Conservation (phyloP, 129 eudicot species). For the Lactuca saligna region DNA sequence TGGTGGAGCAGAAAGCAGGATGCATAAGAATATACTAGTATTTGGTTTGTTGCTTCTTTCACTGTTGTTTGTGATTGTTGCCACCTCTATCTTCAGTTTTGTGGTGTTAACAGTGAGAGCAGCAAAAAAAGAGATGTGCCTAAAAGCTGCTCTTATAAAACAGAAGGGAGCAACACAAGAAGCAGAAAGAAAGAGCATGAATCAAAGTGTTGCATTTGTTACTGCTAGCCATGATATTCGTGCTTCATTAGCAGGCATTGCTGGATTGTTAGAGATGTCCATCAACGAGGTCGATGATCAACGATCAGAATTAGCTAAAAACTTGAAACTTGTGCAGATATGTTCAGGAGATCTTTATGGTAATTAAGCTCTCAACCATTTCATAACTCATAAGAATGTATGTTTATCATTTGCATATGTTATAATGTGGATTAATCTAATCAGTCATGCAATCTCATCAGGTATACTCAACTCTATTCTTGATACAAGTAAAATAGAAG, state of each 20-base stretch:
- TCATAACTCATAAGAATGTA: background rate
- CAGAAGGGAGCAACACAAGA: constrained; percentile 59
- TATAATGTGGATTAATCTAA: too few species aligned
- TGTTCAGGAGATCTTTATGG: constrained; percentile 55
- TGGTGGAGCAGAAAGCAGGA: constrained; percentile 21
- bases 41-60: constrained; percentile 32
- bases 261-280: constrained; percentile 50
- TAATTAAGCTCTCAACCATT: constrained; percentile 23
- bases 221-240: constrained; percentile 79
- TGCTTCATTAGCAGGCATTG: constrained; percentile 57
- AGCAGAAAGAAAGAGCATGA: constrained; percentile 61
- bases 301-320: constrained; percentile 42
- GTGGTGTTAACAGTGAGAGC: constrained; percentile 31
- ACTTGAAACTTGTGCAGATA: constrained; percentile 36
- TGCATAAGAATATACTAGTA: constrained; percentile 32
- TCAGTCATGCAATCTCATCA: background rate
- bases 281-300: constrained; percentile 26
- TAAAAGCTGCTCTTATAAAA: constrained; percentile 49
- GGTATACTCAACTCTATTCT: constrained; percentile 67
- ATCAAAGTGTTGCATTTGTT: constrained; percentile 59
- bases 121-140: constrained; percentile 42
- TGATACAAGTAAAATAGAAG: constrained; percentile 66
- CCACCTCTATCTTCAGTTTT: constrained; percentile 18
- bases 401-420: too few species aligned
- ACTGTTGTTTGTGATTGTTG: constrained; percentile 12